A percentile compares a stretch with the other conserved stretches of the same genome.
Evolutionary conservation across 257 asterid species (phyloP).

Genomic region (Thymus quinquecostatus): DNA sequence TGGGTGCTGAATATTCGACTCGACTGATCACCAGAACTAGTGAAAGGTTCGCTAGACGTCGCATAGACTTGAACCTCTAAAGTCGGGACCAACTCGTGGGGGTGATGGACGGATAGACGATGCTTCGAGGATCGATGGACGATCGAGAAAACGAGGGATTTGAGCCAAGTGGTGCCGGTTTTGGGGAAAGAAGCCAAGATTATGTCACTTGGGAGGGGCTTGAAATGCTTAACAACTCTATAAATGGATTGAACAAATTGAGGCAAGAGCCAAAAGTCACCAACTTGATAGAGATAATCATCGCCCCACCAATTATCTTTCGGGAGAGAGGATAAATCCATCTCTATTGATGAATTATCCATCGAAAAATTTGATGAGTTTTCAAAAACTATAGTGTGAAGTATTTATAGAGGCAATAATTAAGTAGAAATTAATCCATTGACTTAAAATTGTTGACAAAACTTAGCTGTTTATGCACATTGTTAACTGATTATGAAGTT

Average conservation of each 20-base stretch:
- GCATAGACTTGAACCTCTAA: constrained; percentile 35
- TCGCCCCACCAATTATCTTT: constrained; percentile 43
- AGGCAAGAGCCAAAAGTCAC: constrained; percentile 42
- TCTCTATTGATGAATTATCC: constrained; percentile 22
- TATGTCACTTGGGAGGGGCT: constrained; percentile 38
- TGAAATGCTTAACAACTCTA: constrained; percentile 36
- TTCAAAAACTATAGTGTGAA: too few species aligned
- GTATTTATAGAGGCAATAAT: constrained; percentile 11
- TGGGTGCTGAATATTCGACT: constrained; percentile 34
- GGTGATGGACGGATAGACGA: constrained; percentile 17
- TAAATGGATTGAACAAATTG: constrained; percentile 23
- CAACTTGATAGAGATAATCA: constrained; percentile 25
- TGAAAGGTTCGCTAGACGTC: background rate
- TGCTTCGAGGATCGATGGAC: constrained; percentile 20
- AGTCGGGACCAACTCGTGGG: constrained; percentile 42
- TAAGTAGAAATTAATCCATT: background rate
- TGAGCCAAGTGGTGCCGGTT: constrained; percentile 51
- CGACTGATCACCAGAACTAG: background rate
- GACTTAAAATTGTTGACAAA: background rate
- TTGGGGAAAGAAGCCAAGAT: constrained; percentile 38
- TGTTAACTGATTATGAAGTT: constrained; percentile 26
- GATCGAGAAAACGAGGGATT: constrained; percentile 38
- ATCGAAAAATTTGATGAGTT: background rate
- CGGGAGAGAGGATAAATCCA: constrained; percentile 28
- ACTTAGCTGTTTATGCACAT: constrained; percentile 31